Base-by-base conservation (phyloP, 2,329 filamentous ascomycete species). In the Penicillium expansum region DNA sequence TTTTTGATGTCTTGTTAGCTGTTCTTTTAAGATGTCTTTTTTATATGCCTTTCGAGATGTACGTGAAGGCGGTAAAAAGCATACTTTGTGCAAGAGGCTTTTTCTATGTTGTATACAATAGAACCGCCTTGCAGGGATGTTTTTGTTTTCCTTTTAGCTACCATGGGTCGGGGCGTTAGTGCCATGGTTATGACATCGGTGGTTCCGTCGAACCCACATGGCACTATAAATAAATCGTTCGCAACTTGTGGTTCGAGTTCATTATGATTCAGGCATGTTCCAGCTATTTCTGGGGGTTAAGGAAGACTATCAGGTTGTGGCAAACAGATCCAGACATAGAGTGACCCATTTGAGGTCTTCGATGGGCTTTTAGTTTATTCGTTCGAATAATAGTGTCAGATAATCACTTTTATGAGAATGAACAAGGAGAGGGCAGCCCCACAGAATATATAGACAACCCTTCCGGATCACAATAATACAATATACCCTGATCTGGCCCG, bases 171-270 rank as follows among this genome's bases (percentile, higher is more conserved):
- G 42, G 16, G 11, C 22, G 14, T 37, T 9, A 51, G n/a, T 35
- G 42, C 55, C 55, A 48, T 52, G 62, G 60, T 29, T 49, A 59
- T 62, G 55, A 58, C 55, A 60, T 60, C 55, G 41, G 50, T 56
- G 59, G 57, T 60, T 48, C 49, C 20, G 27, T 33, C 6, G 29
- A 24, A 29, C 10, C 61, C 54, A n/a, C n/a, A n/a, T n/a, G n/a
- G n/a, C n/a, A 56, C 56, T 47, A 52, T 38, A 52, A 52, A 47
- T 52, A 52, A 37, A 18, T 10, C 20, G 7, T 9, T 27, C 6
- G 27, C 29, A 47, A 13, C 20, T 13, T 14, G 22, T n/a, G 22
- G 24, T 11, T 38, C 22, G 22, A 38, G n/a, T 30, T 39, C 33
- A 18, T 48, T 6, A 29, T 10, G 9, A 32, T 32, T 11, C 13